Conservation (phyloP, 768 basidiomycete species). For the Trametes cinnabarina region DNA sequence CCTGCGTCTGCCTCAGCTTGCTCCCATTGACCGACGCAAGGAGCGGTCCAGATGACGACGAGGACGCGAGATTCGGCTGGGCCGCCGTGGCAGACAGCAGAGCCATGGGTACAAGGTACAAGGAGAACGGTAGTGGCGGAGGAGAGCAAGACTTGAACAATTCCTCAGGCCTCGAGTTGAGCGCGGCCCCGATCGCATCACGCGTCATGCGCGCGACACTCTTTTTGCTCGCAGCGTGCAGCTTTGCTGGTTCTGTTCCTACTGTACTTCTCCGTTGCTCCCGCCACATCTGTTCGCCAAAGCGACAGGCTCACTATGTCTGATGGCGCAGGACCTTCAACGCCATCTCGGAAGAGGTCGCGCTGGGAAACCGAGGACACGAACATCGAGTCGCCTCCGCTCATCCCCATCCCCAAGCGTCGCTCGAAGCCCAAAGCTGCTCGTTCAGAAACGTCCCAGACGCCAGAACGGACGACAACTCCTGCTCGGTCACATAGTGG, state of each 20-base stretch:
- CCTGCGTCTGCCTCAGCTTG: conserved; percentile 18
- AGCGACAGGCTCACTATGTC: conserved; percentile 7
- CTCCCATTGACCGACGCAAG: conserved; percentile 15
- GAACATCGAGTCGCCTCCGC: conserved; percentile 36
- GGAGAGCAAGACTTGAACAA: conserved; percentile 20
- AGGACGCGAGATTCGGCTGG: conserved; percentile 15
- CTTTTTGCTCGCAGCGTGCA: conserved; percentile 14
- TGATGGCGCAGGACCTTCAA: conserved; percentile 38
- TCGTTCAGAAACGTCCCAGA: conserved; percentile 20
- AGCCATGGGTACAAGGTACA: conserved; percentile 7
- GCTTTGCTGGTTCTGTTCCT: neutral
- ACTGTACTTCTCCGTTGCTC: neutral
- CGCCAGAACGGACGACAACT: conserved; percentile 22
- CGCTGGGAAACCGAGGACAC: conserved; percentile 65
- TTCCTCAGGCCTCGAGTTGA: conserved; percentile 3
- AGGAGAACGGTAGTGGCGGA: conserved; percentile 11
- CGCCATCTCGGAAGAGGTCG: conserved; percentile 70
- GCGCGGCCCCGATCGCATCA: conserved; percentile 17
- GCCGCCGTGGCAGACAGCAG: conserved; percentile 8
- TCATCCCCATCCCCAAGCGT: conserved; percentile 51
- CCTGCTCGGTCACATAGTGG: conserved; percentile 18
- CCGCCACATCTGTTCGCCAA: neutral
- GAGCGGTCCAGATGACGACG: conserved; percentile 8
- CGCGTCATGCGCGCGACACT: conserved; percentile 20
- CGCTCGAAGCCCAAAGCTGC: conserved; percentile 46